A percentile compares a stretch with the other conserved stretches of the same genome.
phyloP scores from a whole-genome alignment of 352 stramenopile genomes.

The Globisporangium viniferum region DNA sequence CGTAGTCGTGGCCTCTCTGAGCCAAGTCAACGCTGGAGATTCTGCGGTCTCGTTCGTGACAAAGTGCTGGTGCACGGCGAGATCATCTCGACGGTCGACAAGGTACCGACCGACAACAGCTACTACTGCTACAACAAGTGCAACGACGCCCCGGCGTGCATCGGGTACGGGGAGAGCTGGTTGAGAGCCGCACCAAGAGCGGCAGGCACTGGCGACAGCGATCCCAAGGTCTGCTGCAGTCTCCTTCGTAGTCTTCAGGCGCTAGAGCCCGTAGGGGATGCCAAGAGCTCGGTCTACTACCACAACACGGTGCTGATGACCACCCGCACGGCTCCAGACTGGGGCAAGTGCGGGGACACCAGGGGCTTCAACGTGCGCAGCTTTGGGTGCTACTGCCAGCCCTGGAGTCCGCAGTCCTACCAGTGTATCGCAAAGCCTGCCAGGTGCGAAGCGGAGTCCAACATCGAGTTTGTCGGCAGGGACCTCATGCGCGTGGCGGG shows the following conservation, averaged over 20 bases:
- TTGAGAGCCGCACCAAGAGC: background rate
- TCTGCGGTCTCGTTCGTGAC: background rate
- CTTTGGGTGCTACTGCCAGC: background rate
- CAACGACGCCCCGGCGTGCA: background rate
- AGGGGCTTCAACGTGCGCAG: background rate
- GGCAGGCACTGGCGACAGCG: background rate
- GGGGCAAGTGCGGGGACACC: background rate
- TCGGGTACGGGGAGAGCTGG: background rate
- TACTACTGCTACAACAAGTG: slow-evolving; percentile 1
- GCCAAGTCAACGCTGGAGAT: background rate
- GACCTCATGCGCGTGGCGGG: background rate
- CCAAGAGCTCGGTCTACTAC: background rate
- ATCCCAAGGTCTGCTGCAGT: background rate
- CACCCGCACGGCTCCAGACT: background rate
- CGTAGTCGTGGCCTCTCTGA: background rate
- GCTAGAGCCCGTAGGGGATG: background rate
- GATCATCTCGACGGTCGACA: background rate
- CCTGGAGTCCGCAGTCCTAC: background rate
- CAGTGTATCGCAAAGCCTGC: background rate
- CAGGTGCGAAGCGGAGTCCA: background rate
- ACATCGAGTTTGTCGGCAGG: background rate
- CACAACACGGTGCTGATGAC: background rate
- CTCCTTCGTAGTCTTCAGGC: background rate
- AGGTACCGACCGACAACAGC: background rate
- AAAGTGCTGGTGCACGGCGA: background rate